Percentiles rank a stretch among this genome's conserved stretches.
These are phyloP conservation scores for Chaetomium olivaceum DNA, from an alignment of 2,329 filamentous ascomycete genomes.

Conservation along the genomic window DNA sequence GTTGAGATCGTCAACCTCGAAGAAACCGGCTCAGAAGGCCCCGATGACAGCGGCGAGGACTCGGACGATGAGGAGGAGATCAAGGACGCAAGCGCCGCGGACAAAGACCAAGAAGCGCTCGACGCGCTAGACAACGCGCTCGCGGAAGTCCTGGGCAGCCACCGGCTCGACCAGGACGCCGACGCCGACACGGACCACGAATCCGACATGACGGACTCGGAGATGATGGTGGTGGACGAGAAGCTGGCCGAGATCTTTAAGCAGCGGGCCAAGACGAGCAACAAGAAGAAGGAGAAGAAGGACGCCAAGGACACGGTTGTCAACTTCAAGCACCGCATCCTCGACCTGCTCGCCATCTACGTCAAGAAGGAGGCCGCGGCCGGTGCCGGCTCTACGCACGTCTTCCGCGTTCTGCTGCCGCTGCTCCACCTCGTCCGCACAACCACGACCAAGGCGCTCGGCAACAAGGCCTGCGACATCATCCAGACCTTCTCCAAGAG, in stretches of 20 bases:
- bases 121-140: constrained; percentile 70
- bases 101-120: constrained; percentile 46
- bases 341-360: constrained; percentile 85
- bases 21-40: constrained; percentile 43
- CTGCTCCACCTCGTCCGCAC: constrained; percentile 73
- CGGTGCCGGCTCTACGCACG: constrained; percentile 39
- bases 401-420: constrained; percentile 71
- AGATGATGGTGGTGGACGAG: constrained; percentile 87
- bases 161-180: constrained; percentile 60
- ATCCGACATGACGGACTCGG: constrained; percentile 89
- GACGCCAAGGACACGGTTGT: constrained; percentile 86
- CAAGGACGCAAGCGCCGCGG: constrained; percentile 47
- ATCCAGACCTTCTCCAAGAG: constrained; percentile 71
- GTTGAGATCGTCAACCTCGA: constrained; percentile 48
- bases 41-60: constrained; percentile 42
- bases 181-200: constrained; percentile 62
- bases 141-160: constrained; percentile 74
- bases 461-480: constrained; percentile 70
- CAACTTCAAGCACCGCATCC: constrained; percentile 91
- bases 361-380: constrained; percentile 69
- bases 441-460: constrained; percentile 74
- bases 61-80: constrained; percentile 43
- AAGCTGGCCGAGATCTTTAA: constrained; percentile 85
- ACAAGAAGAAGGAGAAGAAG: constrained; percentile 80
- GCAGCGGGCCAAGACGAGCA: constrained; percentile 66